These are phyloP conservation scores for Xylariaceae sp. DNA, from an alignment of 2,329 filamentous ascomycete species.

Conservation along the genomic window DNA sequence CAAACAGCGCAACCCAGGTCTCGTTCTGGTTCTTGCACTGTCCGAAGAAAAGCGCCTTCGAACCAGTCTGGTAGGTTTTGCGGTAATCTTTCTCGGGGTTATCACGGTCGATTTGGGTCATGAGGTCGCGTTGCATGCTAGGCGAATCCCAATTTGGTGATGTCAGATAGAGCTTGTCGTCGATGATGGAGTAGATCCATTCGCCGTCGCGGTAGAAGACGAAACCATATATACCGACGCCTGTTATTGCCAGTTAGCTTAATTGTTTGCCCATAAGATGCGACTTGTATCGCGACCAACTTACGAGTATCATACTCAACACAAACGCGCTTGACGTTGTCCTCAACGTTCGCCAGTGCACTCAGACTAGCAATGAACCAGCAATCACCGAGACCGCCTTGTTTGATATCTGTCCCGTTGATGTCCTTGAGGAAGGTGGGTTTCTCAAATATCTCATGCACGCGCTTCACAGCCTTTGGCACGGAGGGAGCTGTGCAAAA, in stretches of 20 bases:
- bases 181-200: conserved; percentile 87
- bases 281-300: conserved; percentile 20
- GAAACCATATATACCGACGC: conserved; percentile 82
- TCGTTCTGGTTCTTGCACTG: conserved; percentile 71
- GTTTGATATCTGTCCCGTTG: conserved; percentile 68
- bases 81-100: conserved; percentile 68
- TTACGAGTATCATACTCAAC: conserved; percentile 63
- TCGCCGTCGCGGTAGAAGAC: conserved; percentile 85
- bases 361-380: conserved; percentile 78
- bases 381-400: conserved; percentile 73
- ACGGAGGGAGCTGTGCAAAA: conserved; percentile 44
- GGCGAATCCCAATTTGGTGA: conserved; percentile 78
- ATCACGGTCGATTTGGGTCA: conserved; percentile 69
- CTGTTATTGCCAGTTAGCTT: too few relatives aligned
- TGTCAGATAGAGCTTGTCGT: conserved; percentile 83
- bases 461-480: conserved; percentile 71
- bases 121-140: conserved; percentile 65
- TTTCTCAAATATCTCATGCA: conserved; percentile 68
- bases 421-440: conserved; percentile 63
- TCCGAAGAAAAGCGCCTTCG: conserved; percentile 71
- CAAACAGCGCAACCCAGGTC: conserved; percentile 74
- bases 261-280: too few relatives aligned
- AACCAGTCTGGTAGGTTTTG: conserved; percentile 67
- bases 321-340: conserved; percentile 66
- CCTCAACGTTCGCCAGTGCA: conserved; percentile 67